These are phyloP conservation scores for Cynanchum wilfordii DNA, from an alignment of 257 asterid species.

Conservation along the genomic window DNA sequence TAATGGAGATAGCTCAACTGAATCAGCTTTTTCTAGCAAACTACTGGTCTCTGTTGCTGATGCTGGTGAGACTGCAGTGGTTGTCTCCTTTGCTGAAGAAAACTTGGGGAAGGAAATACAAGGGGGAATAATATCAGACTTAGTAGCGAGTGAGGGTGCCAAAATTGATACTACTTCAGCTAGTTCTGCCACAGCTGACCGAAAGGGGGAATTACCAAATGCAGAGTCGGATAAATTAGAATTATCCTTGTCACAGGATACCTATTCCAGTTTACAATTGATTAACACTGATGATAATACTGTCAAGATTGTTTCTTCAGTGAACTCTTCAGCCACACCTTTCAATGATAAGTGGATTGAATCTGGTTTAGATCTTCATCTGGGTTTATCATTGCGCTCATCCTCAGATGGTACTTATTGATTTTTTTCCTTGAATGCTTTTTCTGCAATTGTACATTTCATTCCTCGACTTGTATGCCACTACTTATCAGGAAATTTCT, in stretches of 20 bases:
- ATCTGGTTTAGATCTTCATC: conserved; percentile 46
- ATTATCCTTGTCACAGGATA: conserved; percentile 30
- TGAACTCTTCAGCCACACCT: conserved; percentile 8
- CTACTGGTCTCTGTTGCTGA: conserved; percentile 78
- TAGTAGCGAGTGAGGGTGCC: conserved; percentile 25
- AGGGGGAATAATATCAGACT: conserved; percentile 22
- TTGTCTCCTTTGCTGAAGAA: conserved; percentile 57
- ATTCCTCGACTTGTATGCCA: not conserved
- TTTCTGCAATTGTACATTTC: conserved; percentile 16
- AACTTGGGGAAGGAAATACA: conserved; percentile 41
- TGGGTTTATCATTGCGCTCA: conserved; percentile 33
- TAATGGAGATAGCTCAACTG: conserved; percentile 30
- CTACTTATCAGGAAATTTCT: not conserved
- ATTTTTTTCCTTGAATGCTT: conserved; percentile 14
- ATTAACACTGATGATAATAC: conserved; percentile 26
- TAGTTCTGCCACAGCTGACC: conserved; percentile 26
- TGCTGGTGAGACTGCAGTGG: conserved; percentile 86
- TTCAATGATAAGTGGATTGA: conserved; percentile 23
- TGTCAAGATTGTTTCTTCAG: conserved; percentile 5
- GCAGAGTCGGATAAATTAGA: conserved; percentile 30
- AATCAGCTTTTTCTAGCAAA: conserved; percentile 63
- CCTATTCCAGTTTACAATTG: conserved; percentile 22
- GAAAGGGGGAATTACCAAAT: conserved; percentile 31
- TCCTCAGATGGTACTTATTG: conserved; percentile 39
- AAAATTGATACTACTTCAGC: conserved; percentile 27